phyloP scores from a whole-genome alignment of 495 filamentous ascomycete species.

The Annulohypoxylon stygium region DNA sequence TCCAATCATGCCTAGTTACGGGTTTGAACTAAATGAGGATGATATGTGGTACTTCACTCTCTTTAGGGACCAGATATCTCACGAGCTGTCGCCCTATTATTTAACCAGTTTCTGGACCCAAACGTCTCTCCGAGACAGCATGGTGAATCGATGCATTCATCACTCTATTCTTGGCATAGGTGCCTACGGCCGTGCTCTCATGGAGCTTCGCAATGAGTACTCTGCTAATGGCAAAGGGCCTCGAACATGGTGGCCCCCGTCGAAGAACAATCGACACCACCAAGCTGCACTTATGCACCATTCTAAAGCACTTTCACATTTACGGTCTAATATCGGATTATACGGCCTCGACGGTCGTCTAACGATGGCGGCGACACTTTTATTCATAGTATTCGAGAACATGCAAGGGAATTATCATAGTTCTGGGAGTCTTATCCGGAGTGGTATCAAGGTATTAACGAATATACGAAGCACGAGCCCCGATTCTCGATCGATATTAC shows the following conservation, averaged over 20 bases:
- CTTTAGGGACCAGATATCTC: constrained; percentile 41
- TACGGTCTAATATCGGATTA: constrained; percentile 39
- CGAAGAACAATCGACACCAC: constrained; percentile 41
- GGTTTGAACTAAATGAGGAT: constrained; percentile 41
- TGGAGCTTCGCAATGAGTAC: constrained; percentile 35
- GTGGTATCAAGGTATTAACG: constrained; percentile 46
- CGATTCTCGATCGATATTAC: constrained; percentile 35
- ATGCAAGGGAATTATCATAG: constrained; percentile 50
- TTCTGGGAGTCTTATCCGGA: constrained; percentile 45
- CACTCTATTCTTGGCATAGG: constrained; percentile 51
- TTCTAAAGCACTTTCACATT: constrained; percentile 46
- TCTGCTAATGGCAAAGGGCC: constrained; percentile 4
- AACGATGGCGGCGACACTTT: constrained; percentile 44
- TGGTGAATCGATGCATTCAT: constrained; percentile 45
- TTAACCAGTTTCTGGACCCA: constrained; percentile 42
- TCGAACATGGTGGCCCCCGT: constrained; percentile 42
- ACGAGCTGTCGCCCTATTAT: constrained; percentile 41
- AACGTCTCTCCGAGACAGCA: constrained; percentile 41
- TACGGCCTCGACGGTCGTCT: constrained; percentile 42
- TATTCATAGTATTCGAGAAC: constrained; percentile 51
- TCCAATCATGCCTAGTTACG: constrained; percentile 31
- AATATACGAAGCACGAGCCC: constrained; percentile 33
- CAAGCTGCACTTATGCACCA: constrained; percentile 45
- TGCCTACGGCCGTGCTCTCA: constrained; percentile 45
- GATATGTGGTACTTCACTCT: constrained; percentile 47